Conservation (phyloP, 371 early-diverging fungal genomes). For the Homolaphlyctis polyrhiza region DNA sequence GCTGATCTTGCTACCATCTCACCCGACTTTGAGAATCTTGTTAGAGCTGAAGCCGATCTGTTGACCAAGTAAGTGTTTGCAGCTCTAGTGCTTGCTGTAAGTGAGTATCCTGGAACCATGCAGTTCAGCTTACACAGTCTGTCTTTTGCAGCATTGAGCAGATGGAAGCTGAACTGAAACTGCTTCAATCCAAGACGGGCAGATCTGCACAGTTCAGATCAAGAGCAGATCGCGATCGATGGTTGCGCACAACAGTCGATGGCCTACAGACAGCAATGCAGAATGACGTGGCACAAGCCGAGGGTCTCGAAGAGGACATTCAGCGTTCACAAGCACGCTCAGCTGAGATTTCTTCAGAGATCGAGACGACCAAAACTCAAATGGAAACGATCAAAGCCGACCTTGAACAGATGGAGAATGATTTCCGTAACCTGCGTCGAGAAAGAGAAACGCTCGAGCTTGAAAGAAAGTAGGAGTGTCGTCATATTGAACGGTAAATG, state of each 20-base stretch:
- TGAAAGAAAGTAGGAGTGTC: constrained; percentile 55
- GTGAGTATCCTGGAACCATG: too few species aligned
- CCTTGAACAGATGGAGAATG: constrained; percentile 9
- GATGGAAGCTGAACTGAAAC: constrained; percentile 44
- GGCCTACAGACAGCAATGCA: constrained; percentile 49
- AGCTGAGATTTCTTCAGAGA: constrained; percentile 2
- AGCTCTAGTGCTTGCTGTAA: too few species aligned
- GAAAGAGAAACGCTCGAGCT: constrained; percentile 66
- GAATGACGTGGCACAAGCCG: constrained; percentile 47
- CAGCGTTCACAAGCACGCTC: neutral
- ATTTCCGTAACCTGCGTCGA: constrained; percentile 31
- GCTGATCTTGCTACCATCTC: constrained; percentile 35
- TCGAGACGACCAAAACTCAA: constrained; percentile 8
- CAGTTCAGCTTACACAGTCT: neutral
- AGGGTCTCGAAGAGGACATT: constrained; percentile 9
- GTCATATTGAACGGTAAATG: too few species aligned
- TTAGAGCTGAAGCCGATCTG: too few species aligned
- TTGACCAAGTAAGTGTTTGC: too few species aligned
- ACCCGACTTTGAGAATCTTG: constrained; percentile 15
- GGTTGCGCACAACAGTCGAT: constrained; percentile 64
- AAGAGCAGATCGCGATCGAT: constrained; percentile 68
- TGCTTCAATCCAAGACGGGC: constrained; percentile 78
- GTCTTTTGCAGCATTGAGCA: constrained; percentile 28
- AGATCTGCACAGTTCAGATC: constrained; percentile 68
- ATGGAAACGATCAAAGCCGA: neutral